Base-by-base conservation (phyloP, 805 yeast genomes). In the Lipomyces lipofer region DNA sequence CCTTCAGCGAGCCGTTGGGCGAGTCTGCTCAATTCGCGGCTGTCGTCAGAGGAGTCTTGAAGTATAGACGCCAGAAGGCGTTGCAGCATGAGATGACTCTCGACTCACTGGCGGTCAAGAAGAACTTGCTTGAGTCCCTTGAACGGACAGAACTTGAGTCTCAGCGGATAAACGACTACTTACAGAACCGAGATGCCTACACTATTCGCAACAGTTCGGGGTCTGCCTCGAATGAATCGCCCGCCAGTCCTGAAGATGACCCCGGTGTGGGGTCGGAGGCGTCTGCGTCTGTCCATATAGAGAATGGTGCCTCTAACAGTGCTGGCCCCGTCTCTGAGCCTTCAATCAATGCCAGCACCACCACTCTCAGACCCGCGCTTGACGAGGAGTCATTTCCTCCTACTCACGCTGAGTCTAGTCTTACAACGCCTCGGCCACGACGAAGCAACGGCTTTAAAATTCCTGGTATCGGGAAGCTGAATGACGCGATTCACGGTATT, bases 11-110 rank as follows among this genome's bases (percentile, higher is more conserved):
- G 65, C 88, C 88, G 2, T 69, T 84, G 44, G 84, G 84, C 1
- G 89, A 85, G 65, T 79, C 82, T n/a, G 88, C 82, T 1, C 88
- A 84, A 64, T 78, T 79, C 66, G 80, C 86, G 0, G 69, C 74
- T 2, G 82, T 82, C 2, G 78, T 84, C 12, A 75, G 82, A 40
- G 73, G 76, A 15, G 83, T 88, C 2, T 69, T 82, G 22, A 80
- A 79, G 59, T 88, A 81, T 66, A 80, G 87, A 51, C 76, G 78
- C 49, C 72, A 79, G 60, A 83, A 84, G 60, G 77, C 77, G 15
- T 67, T 77, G 30, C 88, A 83, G 65, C 72, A 74, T 43, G 81
- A 75, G 49, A 67, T 78, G 57, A 70, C 78, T 7, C 61, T 67
- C 3, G 75, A 76, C 49, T 67, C 71, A 3, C 63, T 78, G 42